These are phyloP conservation scores for Globisporangium megalacanthum DNA, from an alignment of 352 stramenopile species.

Conservation along the genomic window DNA sequence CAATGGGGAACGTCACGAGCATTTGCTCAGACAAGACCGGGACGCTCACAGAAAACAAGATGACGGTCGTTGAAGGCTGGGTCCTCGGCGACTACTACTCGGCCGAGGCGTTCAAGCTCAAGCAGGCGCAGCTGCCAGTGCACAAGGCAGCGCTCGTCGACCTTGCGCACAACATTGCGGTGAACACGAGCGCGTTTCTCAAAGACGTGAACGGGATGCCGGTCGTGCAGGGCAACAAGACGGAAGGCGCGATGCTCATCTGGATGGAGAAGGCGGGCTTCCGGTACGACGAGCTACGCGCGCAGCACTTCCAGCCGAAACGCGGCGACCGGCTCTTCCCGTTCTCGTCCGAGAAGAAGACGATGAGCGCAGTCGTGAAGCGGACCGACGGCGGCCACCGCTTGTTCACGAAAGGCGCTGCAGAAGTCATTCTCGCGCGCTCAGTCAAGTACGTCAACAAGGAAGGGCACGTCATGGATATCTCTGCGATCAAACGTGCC, in stretches of 20 bases:
- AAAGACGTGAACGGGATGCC: conserved; percentile 33
- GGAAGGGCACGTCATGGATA: conserved; percentile 35
- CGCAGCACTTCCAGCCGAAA: conserved; percentile 40
- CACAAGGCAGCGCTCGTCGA: conserved; percentile 32
- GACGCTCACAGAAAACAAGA: conserved; percentile 97
- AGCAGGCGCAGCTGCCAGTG: conserved; percentile 28
- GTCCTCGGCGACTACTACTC: conserved; percentile 62
- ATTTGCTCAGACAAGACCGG: conserved; percentile 98
- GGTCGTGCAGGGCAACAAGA: conserved; percentile 76
- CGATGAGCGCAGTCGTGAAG: conserved; percentile 64
- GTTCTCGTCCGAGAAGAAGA: conserved; percentile 83
- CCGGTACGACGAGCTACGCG: conserved; percentile 56
- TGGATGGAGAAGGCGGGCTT: conserved; percentile 52
- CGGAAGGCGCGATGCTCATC: conserved; percentile 75
- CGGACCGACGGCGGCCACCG: conserved; percentile 26
- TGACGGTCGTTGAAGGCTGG: conserved; percentile 94
- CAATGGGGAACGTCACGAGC: conserved; percentile 97
- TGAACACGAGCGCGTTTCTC: conserved; percentile 75
- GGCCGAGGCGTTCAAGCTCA: conserved; percentile 33
- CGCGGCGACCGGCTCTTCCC: conserved; percentile 64
- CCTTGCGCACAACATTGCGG: conserved; percentile 49
- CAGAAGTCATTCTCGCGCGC: conserved; percentile 60
- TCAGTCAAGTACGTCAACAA: conserved; percentile 67
- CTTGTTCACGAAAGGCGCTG: conserved; percentile 70
- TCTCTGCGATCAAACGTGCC: conserved; percentile 50